phyloP scores from a whole-genome alignment of 2,329 filamentous ascomycete genomes.

The Eurotiales sp. region DNA sequence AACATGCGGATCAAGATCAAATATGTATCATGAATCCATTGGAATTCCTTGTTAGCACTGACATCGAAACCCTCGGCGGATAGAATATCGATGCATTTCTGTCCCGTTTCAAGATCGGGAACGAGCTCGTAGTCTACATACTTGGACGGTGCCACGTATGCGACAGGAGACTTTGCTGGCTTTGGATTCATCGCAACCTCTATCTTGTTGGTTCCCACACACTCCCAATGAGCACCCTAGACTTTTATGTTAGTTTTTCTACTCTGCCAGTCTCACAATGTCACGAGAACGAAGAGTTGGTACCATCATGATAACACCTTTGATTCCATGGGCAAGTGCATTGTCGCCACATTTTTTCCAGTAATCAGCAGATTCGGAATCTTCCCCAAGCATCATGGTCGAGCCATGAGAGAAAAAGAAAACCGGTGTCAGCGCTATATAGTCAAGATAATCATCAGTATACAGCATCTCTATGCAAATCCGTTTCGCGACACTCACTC shows the following conservation, averaged over 20 bases:
- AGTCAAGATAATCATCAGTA: too few relatives aligned
- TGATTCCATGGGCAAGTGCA: constrained; percentile 56
- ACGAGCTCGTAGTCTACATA: constrained; percentile 60
- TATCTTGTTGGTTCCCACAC: constrained; percentile 49
- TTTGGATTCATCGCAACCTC: constrained; percentile 59
- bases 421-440: constrained; percentile 50
- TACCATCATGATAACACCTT: constrained; percentile 50
- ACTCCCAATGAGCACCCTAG: constrained; percentile 63
- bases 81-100: constrained; percentile 51
- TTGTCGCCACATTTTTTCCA: constrained; percentile 65
- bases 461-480: too few relatives aligned
- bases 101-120: constrained; percentile 54
- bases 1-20: constrained; percentile 69
- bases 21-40: constrained; percentile 72
- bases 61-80: constrained; percentile 53
- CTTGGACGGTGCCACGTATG: constrained; percentile 63
- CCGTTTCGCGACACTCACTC: too few relatives aligned
- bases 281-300: neutral
- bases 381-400: constrained; percentile 68
- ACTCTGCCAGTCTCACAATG: neutral
- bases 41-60: constrained; percentile 52
- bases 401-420: constrained; percentile 69
- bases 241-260: neutral
- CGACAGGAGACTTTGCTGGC: constrained; percentile 61
- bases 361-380: constrained; percentile 58